A percentile compares a stretch with the other conserved stretches of the same genome.
These are phyloP conservation scores for Boechera divaricarpa DNA, from an alignment of 345 rosid genomes.

Conservation along the genomic window DNA sequence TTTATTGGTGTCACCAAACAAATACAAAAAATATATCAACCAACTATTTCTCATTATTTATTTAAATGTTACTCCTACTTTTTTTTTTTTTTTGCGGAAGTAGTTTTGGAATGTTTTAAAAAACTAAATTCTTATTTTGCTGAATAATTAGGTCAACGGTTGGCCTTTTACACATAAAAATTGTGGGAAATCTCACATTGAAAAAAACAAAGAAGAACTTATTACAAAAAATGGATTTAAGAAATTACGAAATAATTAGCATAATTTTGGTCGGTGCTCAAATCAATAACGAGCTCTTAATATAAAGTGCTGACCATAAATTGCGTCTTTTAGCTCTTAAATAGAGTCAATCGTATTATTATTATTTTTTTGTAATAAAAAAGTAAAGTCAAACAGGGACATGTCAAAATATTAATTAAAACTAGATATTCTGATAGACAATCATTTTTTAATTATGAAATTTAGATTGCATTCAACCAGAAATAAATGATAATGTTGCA, in stretches of 20 bases:
- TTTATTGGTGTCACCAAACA: not conserved
- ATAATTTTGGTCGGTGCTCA: not conserved
- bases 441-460: not conserved
- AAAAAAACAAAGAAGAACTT: not conserved
- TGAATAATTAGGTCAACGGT: too few species aligned
- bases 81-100: too few species aligned
- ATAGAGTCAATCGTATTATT: not conserved
- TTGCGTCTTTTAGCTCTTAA: slow-evolving; percentile 21
- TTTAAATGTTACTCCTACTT: too few species aligned
- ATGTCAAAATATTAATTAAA: slow-evolving; percentile 12
- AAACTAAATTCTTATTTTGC: too few species aligned
- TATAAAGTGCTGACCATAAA: not conserved
- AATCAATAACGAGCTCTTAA: slow-evolving; percentile 9
- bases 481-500: not conserved
- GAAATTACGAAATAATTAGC: not conserved
- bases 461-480: not conserved
- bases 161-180: not conserved
- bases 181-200: not conserved
- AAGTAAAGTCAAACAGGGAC: not conserved
- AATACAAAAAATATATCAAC: too few species aligned
- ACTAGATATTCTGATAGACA: not conserved
- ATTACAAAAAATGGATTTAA: not conserved
- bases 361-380: not conserved
- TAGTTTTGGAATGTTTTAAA: too few species aligned
- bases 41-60: too few species aligned